Percentiles rank a stretch among this genome's conserved stretches.
Evolutionary conservation across 306 rosid species (phyloP).

Genomic region (Biancaea sappan): DNA sequence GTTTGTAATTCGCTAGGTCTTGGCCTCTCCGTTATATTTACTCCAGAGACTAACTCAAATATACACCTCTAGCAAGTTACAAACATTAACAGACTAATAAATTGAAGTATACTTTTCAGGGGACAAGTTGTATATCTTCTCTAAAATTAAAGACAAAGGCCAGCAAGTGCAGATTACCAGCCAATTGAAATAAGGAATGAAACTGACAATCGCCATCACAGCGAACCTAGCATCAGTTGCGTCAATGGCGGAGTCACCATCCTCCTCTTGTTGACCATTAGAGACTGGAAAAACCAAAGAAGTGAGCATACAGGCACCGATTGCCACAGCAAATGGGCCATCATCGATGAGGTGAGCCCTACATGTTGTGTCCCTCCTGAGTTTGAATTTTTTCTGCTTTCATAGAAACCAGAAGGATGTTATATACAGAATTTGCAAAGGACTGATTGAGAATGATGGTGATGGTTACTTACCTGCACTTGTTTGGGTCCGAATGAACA

Average conservation of each 20-base stretch:
- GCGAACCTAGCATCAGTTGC: constrained; percentile 74
- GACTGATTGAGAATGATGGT: neutral
- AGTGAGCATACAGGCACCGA: constrained; percentile 80
- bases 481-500: constrained; percentile 26
- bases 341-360: constrained; percentile 63
- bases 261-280: constrained; percentile 37
- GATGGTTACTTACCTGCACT: neutral
- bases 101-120: neutral
- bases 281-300: constrained; percentile 66
- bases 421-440: neutral
- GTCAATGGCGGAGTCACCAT: constrained; percentile 52
- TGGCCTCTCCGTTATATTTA: too few relatives aligned
- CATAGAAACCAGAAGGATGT: neutral
- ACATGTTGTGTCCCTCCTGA: constrained; percentile 22
- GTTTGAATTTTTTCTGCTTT: neutral
- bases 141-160: neutral
- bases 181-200: constrained; percentile 98
- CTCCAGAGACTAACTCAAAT: too few relatives aligned
- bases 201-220: constrained; percentile 77
- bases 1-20: too few relatives aligned
- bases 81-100: too few relatives aligned
- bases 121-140: neutral
- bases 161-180: constrained; percentile 51
- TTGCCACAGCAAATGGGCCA: constrained; percentile 80
- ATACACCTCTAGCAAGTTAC: too few relatives aligned